A percentile compares a stretch with the other conserved stretches of the same genome.
Conservation (phyloP, 371 early-diverging fungal genomes). For the Chytridium lagenaria region DNA sequence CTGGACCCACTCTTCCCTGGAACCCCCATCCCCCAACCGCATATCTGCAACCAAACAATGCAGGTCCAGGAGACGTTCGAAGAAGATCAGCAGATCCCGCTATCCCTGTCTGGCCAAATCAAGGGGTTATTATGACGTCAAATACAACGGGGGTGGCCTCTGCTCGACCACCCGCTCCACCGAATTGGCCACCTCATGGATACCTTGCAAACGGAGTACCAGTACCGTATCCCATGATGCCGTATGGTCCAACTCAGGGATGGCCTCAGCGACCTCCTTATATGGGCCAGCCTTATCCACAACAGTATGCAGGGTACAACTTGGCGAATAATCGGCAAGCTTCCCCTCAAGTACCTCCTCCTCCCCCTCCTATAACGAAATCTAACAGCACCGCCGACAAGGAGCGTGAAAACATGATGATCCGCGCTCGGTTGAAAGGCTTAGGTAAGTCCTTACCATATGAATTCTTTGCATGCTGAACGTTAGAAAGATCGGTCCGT, state of each 20-base stretch:
- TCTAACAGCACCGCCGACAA: neutral
- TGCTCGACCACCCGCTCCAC: slow-evolving; percentile 1
- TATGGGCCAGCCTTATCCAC: neutral
- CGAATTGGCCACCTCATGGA: neutral
- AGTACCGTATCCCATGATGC: neutral
- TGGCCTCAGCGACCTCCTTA: neutral
- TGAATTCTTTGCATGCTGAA: neutral
- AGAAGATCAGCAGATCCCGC: slow-evolving; percentile 7
- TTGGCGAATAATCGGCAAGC: neutral
- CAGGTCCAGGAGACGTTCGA: neutral
- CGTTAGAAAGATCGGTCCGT: neutral
- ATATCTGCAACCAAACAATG: neutral
- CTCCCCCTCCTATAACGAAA: neutral
- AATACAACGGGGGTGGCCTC: neutral
- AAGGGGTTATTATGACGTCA: too few species aligned
- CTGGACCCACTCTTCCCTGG: too few species aligned
- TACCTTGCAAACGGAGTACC: slow-evolving; percentile 4
- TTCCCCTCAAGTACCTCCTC: neutral
- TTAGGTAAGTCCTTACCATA: neutral
- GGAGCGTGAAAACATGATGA: slow-evolving; percentile 15
- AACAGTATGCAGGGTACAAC: neutral
- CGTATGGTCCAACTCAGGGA: neutral
- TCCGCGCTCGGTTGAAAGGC: slow-evolving; percentile 6
- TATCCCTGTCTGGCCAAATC: neutral
- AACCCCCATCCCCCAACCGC: too few species aligned